Percentiles rank a stretch among this genome's conserved stretches.
These are phyloP conservation scores for Aspergillus biplanus DNA, from an alignment of 495 filamentous ascomycete species.

Conservation along the genomic window DNA sequence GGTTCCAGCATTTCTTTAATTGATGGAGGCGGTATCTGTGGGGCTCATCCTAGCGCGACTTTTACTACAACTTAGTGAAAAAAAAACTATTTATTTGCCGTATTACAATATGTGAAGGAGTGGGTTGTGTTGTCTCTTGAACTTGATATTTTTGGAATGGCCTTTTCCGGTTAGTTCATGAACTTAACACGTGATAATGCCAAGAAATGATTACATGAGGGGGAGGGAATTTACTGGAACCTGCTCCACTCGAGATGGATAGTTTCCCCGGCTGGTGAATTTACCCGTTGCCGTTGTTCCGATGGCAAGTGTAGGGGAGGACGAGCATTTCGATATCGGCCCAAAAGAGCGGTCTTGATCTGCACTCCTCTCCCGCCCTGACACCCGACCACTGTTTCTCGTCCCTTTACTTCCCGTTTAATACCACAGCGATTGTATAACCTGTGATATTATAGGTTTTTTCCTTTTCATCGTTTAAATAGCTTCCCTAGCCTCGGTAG, in stretches of 20 bases:
- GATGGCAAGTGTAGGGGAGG: slow-evolving; percentile 5
- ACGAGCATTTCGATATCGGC: slow-evolving; percentile 18
- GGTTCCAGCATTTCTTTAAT: slow-evolving; percentile 36
- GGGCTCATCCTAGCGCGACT: slow-evolving; percentile 3
- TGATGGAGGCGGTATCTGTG: background rate
- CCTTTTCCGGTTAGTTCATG: background rate
- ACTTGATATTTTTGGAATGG: background rate
- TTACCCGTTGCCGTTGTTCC: slow-evolving; percentile 14
- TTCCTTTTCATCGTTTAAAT: background rate
- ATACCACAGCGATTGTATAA: background rate
- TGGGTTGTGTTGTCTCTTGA: background rate
- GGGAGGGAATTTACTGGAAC: background rate
- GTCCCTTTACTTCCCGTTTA: background rate
- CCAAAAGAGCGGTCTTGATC: slow-evolving; percentile 19
- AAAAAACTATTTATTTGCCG: background rate
- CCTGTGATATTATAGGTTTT: background rate
- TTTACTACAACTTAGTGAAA: background rate
- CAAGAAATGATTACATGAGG: background rate
- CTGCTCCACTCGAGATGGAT: slow-evolving; percentile 45
- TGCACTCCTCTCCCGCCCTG: slow-evolving; percentile 13
- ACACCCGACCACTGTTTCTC: slow-evolving; percentile 1
- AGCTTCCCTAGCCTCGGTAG: background rate
- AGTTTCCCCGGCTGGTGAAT: slow-evolving; percentile 35
- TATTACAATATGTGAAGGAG: background rate
- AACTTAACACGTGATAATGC: background rate